Percentiles rank a stretch among this genome's conserved stretches.
Conservation (phyloP, 108 stramenopile species). For the Skeletonema costatum region DNA sequence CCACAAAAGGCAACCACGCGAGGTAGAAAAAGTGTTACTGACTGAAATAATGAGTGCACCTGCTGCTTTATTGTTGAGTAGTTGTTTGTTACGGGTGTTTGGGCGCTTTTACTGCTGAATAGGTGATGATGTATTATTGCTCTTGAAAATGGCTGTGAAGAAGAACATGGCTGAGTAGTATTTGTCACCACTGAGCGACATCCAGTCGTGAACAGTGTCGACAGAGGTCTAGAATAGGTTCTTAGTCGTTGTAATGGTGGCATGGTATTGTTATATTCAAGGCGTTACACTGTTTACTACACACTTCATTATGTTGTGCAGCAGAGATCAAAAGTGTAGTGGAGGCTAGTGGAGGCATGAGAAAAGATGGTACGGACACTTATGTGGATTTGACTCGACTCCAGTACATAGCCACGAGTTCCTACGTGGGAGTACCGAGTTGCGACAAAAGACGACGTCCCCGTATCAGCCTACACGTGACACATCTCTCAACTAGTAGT, state of each 20-base stretch:
- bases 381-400: no score
- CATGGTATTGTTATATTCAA: not conserved
- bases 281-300: not conserved
- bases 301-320: no score
- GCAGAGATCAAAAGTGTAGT: not conserved
- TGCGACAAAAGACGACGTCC: no score
- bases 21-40: conserved; percentile 8
- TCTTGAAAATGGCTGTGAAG: not conserved
- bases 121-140: not conserved
- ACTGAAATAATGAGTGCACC: conserved; percentile 8
- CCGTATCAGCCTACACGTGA: no score
- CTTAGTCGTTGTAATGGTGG: not conserved
- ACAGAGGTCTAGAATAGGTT: not conserved
- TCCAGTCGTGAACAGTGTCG: not conserved
- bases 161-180: not conserved
- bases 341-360: no score
- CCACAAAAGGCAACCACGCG: conserved; percentile 43
- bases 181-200: not conserved
- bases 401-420: no score
- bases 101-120: not conserved
- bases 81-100: not conserved
- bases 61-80: conserved; percentile 4
- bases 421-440: no score
- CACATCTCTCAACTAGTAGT: no score
- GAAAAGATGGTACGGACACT: no score